These are phyloP conservation scores for Hypoxylon lienhwacheense DNA, from an alignment of 495 filamentous ascomycete species.

Conservation along the genomic window DNA sequence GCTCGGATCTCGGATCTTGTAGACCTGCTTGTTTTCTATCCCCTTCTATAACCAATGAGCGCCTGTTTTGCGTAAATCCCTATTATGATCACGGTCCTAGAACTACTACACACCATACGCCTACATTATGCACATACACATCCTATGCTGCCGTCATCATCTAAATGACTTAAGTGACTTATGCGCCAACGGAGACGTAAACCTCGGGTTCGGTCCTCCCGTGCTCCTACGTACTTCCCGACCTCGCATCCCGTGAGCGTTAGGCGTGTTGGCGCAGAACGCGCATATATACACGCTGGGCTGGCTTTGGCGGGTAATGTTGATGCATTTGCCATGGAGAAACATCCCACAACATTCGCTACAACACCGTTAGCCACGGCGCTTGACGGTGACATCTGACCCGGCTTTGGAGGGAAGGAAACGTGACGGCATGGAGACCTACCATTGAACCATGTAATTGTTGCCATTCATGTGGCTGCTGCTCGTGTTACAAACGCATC, in stretches of 20 bases:
- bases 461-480: constrained; percentile 55
- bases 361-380: constrained; percentile 21
- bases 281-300: constrained; percentile 79
- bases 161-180: constrained; percentile 64
- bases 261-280: constrained; percentile 76
- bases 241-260: constrained; percentile 55
- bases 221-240: constrained; percentile 53
- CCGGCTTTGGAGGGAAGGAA: not conserved
- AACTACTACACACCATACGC: not conserved
- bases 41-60: constrained; percentile 23
- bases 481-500: constrained; percentile 70
- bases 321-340: constrained; percentile 79
- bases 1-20: constrained; percentile 11
- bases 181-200: constrained; percentile 65
- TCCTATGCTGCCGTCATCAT: too few species aligned
- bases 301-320: constrained; percentile 64
- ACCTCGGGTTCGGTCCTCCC: constrained; percentile 37
- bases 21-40: constrained; percentile 4
- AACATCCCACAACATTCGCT: constrained; percentile 87
- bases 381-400: not conserved
- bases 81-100: too few species aligned
- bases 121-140: not conserved
- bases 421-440: constrained; percentile 53
- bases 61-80: constrained; percentile 21
- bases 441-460: constrained; percentile 86